phyloP scores from a whole-genome alignment of 148 eudicot genomes.

The Persicaria tinctoria region DNA sequence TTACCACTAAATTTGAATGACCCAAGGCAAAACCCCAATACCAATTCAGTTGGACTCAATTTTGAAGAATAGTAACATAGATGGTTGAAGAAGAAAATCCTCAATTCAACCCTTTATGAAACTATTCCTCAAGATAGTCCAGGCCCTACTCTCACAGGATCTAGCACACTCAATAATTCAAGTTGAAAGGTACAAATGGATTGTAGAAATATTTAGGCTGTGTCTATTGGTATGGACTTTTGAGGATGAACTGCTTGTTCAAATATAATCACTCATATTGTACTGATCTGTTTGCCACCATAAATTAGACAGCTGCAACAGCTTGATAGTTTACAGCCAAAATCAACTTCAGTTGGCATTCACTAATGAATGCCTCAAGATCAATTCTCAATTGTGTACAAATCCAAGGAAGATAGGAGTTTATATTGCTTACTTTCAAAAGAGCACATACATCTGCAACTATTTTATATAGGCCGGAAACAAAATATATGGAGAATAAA shows the following conservation, averaged over 20 bases:
- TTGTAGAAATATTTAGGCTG: slow-evolving; percentile 2
- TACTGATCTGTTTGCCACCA: background rate
- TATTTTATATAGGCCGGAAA: background rate
- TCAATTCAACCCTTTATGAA: slow-evolving; percentile 1
- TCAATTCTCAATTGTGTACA: background rate
- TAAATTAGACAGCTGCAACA: background rate
- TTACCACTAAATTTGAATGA: slow-evolving; percentile 4
- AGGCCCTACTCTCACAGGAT: slow-evolving; percentile 8
- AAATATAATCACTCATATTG: slow-evolving; percentile 3
- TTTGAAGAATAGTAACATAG: slow-evolving; percentile 5
- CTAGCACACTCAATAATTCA: slow-evolving; percentile 4
- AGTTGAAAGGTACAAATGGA: slow-evolving; percentile 1
- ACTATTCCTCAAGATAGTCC: slow-evolving; percentile 6
- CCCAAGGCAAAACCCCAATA: slow-evolving; percentile 5
- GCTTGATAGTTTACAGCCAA: background rate
- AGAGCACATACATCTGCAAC: background rate
- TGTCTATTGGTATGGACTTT: background rate
- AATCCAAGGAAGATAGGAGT: background rate
- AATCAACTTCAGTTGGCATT: background rate
- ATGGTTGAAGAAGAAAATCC: slow-evolving; percentile 12
- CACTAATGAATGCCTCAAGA: background rate
- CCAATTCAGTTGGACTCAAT: slow-evolving; percentile 8
- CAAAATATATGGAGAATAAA: background rate
- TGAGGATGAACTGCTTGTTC: background rate
- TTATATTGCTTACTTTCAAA: background rate